These are phyloP conservation scores for Sherardia arvensis DNA, from an alignment of 257 asterid genomes.

Conservation along the genomic window DNA sequence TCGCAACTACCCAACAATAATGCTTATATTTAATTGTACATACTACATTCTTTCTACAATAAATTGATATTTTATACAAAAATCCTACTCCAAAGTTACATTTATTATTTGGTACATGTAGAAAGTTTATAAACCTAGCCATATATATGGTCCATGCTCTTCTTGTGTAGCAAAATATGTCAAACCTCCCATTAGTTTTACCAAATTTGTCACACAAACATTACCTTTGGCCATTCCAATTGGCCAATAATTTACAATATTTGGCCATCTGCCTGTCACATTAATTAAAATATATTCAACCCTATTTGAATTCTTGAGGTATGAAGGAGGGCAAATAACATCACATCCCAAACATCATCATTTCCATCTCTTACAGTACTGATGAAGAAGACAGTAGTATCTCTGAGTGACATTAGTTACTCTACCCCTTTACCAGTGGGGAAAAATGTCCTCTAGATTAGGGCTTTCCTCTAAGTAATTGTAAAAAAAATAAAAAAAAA, in stretches of 20 bases:
- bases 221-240: not conserved
- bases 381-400: conserved; percentile 1
- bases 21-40: too few relatives aligned
- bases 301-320: not conserved
- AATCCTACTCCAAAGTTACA: too few relatives aligned
- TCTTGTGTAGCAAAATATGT: not conserved
- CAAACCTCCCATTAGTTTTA: not conserved
- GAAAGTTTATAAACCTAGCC: not conserved
- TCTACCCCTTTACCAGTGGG: too few relatives aligned
- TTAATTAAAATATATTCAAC: not conserved
- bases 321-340: not conserved
- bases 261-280: not conserved
- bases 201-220: not conserved
- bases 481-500: too few relatives aligned
- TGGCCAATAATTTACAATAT: too few relatives aligned
- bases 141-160: not conserved
- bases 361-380: not conserved
- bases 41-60: too few relatives aligned
- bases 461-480: too few relatives aligned
- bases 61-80: too few relatives aligned
- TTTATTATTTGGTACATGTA: not conserved
- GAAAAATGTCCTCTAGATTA: too few relatives aligned
- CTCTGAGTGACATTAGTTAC: too few relatives aligned
- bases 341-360: not conserved
- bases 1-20: too few relatives aligned